phyloP scores from a whole-genome alignment of 768 basidiomycete genomes.

The Tylopilus plumbeoviolaceoides region DNA sequence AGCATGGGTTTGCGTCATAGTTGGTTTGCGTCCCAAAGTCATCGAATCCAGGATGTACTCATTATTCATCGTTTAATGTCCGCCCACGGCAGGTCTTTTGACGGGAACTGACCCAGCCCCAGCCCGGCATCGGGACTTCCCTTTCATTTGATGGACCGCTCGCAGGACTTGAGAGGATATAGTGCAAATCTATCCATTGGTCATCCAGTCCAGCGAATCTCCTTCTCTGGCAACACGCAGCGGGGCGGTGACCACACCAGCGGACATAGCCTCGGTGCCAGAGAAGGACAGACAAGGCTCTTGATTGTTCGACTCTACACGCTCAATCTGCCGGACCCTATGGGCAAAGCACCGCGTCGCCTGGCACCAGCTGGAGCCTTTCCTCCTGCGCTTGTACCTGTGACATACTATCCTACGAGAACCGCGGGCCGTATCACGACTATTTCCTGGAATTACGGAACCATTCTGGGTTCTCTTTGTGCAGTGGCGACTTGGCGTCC shows the following conservation, averaged over 20 bases:
- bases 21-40: not conserved
- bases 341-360: constrained; percentile 3
- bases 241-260: constrained; percentile 1
- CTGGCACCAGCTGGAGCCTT: constrained; percentile 7
- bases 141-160: not conserved
- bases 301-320: constrained; percentile 1
- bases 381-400: not conserved
- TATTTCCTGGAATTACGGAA: constrained; percentile 12
- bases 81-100: not conserved
- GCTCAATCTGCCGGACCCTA: constrained; percentile 4
- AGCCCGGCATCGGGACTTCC: not conserved
- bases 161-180: not conserved
- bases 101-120: not conserved
- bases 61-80: not conserved
- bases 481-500: constrained; percentile 15
- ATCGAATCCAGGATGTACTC: not conserved
- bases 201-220: not conserved
- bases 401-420: constrained; percentile 13
- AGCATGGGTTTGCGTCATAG: not conserved
- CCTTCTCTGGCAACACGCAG: constrained; percentile 1
- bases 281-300: not conserved
- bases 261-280: not conserved
- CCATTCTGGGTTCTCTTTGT: constrained; percentile 5
- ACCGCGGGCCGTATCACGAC: not conserved
- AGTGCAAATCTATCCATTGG: not conserved